Conservation (phyloP, 2,329 filamentous ascomycete genomes). For the Xylariaceae sp. region DNA sequence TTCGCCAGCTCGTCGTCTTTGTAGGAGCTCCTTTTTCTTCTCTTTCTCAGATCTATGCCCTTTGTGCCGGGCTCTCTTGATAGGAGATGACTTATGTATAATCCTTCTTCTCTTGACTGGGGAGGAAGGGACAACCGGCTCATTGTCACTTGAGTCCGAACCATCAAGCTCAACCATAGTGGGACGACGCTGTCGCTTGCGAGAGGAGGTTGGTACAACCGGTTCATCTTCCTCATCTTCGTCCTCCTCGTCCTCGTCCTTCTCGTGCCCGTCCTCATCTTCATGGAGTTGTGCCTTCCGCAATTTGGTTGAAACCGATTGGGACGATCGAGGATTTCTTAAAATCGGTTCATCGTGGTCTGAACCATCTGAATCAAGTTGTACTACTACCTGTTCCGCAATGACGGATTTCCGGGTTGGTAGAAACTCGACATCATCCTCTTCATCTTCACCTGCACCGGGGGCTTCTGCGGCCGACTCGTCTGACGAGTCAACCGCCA, state of each 20-base stretch:
- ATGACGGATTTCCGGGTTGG: conserved; percentile 10
- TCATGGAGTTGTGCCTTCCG: conserved; percentile 21
- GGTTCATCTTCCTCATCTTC: conserved; percentile 16
- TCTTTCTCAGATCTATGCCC: conserved; percentile 19
- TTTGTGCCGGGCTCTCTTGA: conserved; percentile 12
- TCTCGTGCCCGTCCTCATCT: conserved; percentile 24
- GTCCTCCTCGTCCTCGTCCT: conserved; percentile 23
- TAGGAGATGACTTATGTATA: conserved; percentile 7
- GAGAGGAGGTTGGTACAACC: conserved; percentile 7
- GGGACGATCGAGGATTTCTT: conserved; percentile 23
- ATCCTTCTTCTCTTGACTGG: neutral
- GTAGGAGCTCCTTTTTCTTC: conserved; percentile 19
- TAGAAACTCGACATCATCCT: conserved; percentile 19
- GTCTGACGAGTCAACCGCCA: conserved; percentile 21
- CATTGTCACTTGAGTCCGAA: conserved; percentile 12
- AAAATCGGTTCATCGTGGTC: conserved; percentile 7
- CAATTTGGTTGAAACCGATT: conserved; percentile 29
- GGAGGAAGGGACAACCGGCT: neutral
- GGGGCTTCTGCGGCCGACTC: conserved; percentile 22
- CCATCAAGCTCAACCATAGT: conserved; percentile 22
- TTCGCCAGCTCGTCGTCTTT: conserved; percentile 19
- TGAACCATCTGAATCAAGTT: conserved; percentile 1
- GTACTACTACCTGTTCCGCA: neutral
- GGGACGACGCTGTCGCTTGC: conserved; percentile 16
- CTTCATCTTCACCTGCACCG: conserved; percentile 18